Percentiles rank a stretch among this genome's conserved stretches.
These are phyloP conservation scores for Calycina herbarum DNA, from an alignment of 2,329 filamentous ascomycete species.

Conservation along the genomic window DNA sequence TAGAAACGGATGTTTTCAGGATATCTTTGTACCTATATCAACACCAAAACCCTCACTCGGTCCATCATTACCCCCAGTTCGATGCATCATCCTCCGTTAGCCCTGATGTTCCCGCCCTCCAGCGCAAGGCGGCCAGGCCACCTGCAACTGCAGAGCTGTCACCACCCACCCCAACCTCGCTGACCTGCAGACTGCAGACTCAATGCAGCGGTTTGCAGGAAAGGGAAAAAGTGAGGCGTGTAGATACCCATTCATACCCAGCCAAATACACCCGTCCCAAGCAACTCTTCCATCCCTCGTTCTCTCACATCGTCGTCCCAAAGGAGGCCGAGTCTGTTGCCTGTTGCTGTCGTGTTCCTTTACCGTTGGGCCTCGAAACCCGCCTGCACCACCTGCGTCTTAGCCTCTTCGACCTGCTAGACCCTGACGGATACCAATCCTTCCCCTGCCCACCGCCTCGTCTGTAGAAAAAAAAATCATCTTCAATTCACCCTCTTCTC, in stretches of 20 bases:
- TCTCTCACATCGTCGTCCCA: neutral
- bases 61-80: neutral
- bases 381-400: constrained; percentile 5
- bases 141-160: neutral
- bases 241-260: constrained; percentile 7
- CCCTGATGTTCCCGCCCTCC: neutral
- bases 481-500: neutral
- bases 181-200: constrained; percentile 4
- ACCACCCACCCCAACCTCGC: neutral
- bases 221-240: neutral
- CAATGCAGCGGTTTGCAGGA: neutral
- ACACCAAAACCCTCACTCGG: neutral
- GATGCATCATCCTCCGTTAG: constrained; percentile 1
- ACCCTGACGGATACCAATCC: constrained; percentile 22
- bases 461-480: neutral
- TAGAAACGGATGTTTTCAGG: no score
- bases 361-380: neutral
- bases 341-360: constrained; percentile 7
- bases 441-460: constrained; percentile 26
- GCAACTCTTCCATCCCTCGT: neutral
- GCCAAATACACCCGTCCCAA: constrained; percentile 2
- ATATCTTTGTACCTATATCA: neutral
- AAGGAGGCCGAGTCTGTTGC: constrained; percentile 4
- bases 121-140: neutral
- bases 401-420: constrained; percentile 11